Evolutionary conservation across 495 filamentous ascomycete genomes (phyloP).

Genomic region (Cryomyces antarcticus): DNA sequence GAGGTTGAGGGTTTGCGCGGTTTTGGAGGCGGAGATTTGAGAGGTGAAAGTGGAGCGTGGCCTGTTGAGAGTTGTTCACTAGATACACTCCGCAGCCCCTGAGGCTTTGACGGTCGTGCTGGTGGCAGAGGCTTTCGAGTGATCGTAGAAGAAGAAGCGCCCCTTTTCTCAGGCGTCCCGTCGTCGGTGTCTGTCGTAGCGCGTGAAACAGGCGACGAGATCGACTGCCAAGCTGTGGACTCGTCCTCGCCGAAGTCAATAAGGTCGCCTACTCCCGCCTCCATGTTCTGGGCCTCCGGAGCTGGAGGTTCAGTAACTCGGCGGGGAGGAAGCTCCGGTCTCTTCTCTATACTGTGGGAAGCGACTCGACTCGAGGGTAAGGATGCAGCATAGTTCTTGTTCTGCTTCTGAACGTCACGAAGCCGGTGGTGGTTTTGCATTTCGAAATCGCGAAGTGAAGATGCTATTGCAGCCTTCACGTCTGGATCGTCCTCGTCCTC

Average conservation of each 20-base stretch:
- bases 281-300: constrained; percentile 2
- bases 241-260: constrained; percentile 18
- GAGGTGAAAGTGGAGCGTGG: not conserved
- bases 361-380: not conserved
- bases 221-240: not conserved
- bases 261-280: constrained; percentile 10
- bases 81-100: constrained; percentile 15
- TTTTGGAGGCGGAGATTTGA: constrained; percentile 15
- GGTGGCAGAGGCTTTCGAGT: constrained; percentile 10
- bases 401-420: constrained; percentile 1
- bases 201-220: not conserved
- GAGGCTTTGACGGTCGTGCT: constrained; percentile 16
- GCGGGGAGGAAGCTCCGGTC: constrained; percentile 12
- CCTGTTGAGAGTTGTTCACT: not conserved
- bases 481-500: constrained; percentile 18
- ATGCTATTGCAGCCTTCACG: constrained; percentile 18
- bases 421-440: constrained; percentile 5
- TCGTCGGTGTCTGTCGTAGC: constrained; percentile 1
- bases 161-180: not conserved
- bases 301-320: constrained; percentile 4
- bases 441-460: constrained; percentile 18
- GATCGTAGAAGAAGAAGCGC: constrained; percentile 1
- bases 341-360: not conserved
- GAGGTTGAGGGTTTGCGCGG: constrained; percentile 9
- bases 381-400: constrained; percentile 1